phyloP scores from a whole-genome alignment of 2,329 filamentous ascomycete species.

The Pseudofabraea citricarpa region DNA sequence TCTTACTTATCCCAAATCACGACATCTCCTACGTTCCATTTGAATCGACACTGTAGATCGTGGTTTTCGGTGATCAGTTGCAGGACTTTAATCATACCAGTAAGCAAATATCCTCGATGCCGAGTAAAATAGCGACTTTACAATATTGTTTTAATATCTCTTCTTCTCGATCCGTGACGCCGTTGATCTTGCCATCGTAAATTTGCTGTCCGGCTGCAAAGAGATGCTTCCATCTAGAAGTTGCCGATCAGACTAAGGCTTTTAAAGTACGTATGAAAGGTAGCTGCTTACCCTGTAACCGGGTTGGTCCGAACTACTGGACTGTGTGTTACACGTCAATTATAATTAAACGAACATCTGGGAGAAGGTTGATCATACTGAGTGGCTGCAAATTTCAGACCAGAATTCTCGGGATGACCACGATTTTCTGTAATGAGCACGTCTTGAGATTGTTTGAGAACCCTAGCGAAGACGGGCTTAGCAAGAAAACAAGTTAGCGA shows the following conservation, averaged over 20 bases:
- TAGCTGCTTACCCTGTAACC: slow-evolving; percentile 27
- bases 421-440: slow-evolving; percentile 35
- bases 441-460: too few relatives aligned
- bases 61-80: slow-evolving; percentile 34
- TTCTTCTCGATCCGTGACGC: slow-evolving; percentile 46
- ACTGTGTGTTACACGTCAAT: slow-evolving; percentile 18
- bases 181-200: slow-evolving; percentile 46
- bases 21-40: slow-evolving; percentile 22
- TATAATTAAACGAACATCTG: too few relatives aligned
- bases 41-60: slow-evolving; percentile 34
- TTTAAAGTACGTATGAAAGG: neutral
- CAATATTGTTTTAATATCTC: slow-evolving; percentile 22
- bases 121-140: slow-evolving; percentile 9
- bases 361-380: too few relatives aligned
- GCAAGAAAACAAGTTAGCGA: too few relatives aligned
- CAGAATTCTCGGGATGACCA: slow-evolving; percentile 32
- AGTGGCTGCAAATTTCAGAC: too few relatives aligned
- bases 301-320: slow-evolving; percentile 27
- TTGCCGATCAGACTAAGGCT: neutral
- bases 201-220: slow-evolving; percentile 37
- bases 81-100: neutral
- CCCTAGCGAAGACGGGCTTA: too few relatives aligned
- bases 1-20: slow-evolving; percentile 53
- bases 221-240: slow-evolving; percentile 1
- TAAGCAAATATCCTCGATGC: neutral